phyloP scores from a whole-genome alignment of 306 rosid genomes.

The Cicer pinnatifidum region DNA sequence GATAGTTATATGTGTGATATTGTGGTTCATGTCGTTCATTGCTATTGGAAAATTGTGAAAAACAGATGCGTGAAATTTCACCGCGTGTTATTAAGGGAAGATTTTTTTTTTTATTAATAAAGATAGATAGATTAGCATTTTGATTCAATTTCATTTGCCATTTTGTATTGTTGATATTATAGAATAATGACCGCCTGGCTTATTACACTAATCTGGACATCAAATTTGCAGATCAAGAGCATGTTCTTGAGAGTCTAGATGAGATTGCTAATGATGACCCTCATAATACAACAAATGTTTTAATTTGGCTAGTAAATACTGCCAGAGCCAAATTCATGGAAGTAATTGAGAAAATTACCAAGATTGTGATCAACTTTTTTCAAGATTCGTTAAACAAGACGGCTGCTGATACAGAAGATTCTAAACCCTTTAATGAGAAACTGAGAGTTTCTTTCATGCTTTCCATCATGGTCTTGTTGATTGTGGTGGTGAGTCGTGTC shows the following conservation, averaged over 20 bases:
- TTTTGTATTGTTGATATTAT: conserved; percentile 2
- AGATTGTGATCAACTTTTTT: conserved; percentile 54
- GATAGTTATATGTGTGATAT: too few relatives aligned
- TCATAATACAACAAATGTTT: conserved; percentile 37
- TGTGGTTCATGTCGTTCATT: background rate
- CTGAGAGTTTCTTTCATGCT: conserved; percentile 68
- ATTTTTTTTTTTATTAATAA: too few relatives aligned
- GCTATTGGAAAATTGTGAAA: background rate
- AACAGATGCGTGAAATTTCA: too few relatives aligned
- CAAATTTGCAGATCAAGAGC: conserved; percentile 48
- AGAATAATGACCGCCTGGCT: background rate
- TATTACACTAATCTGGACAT: background rate
- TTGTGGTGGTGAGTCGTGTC: conserved; percentile 69
- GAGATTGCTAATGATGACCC: conserved; percentile 44
- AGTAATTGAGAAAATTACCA: conserved; percentile 54
- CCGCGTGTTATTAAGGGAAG: too few relatives aligned
- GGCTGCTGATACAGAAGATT: conserved; percentile 9
- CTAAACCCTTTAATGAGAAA: conserved; percentile 55
- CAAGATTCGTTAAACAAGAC: conserved; percentile 31
- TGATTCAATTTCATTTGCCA: background rate
- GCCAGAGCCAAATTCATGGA: conserved; percentile 53
- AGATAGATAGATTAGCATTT: background rate
- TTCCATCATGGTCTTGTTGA: conserved; percentile 68
- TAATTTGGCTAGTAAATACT: conserved; percentile 53
- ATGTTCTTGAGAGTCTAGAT: conserved; percentile 5